Base-by-base conservation (phyloP, 2,329 filamentous ascomycete species). In the Diaporthe eres region DNA sequence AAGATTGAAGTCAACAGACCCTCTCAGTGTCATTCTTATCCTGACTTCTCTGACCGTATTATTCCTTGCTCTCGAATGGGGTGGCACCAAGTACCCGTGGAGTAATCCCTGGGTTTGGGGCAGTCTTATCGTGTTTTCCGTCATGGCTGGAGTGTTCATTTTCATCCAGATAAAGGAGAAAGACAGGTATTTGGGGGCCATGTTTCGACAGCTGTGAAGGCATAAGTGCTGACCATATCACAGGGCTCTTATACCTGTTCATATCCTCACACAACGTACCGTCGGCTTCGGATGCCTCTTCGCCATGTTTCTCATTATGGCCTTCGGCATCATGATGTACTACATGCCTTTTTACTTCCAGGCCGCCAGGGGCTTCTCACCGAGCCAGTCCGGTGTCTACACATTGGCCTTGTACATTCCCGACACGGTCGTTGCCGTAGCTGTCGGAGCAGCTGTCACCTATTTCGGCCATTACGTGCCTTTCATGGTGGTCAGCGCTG, bases 261-360 rank as follows among this genome's bases (percentile, higher is more conserved):
- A 22, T 13, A 68, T 68, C 17, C 34, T 68, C 31, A 68, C 65
- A 17, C 28, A 68, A 2, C 65, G 65, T 19, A 68, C 65, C 8
- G 65, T 68, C 8, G 65, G 65, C 12, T 53, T 68, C 34, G 44
- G 47, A 22, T 68, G 65, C 22, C 47, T 68, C 22, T 68, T 39
- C n/a, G 9, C 17, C 22, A 39, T 49, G 6, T 51, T 53, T 3
- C 15, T 39, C 15, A 28, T 53, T 8, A 68, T 53, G 31, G 25
- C 65, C 4, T 39, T 39, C 15, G 31, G 12, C 8, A 12, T 53
- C 22, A 8, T 68, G 15, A 15, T 39, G 1, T 53, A 68, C 34
- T 68, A 53, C 47, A 10, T 68, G 47, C 65, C 65, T 0, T 68
- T 68, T 42, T 68, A 68, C n/a, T 68, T 53, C n/a, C 65, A 68